A percentile compares a stretch with the other conserved stretches of the same genome.
phyloP scores from a whole-genome alignment of 257 asterid species.

The Paulownia fortunei region DNA sequence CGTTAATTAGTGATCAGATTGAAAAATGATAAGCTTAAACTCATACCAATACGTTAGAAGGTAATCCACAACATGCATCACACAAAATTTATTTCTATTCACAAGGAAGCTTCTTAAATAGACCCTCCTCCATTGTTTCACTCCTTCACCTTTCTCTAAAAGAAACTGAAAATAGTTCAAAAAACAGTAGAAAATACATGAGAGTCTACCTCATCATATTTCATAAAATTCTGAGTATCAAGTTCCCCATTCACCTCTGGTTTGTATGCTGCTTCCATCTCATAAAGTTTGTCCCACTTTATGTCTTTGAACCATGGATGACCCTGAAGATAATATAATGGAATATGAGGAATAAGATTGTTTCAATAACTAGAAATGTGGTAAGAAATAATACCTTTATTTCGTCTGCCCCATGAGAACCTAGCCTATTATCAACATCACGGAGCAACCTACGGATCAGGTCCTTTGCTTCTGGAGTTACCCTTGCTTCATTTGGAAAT shows the following conservation, averaged over 20 bases:
- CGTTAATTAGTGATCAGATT: background rate
- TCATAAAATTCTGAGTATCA: conserved; percentile 79
- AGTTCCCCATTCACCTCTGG: conserved; percentile 80
- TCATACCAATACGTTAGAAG: background rate
- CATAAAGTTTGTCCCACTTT: conserved; percentile 69
- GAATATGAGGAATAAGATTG: conserved; percentile 7
- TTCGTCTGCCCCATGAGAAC: conserved; percentile 70
- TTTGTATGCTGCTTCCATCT: conserved; percentile 74
- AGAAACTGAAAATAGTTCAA: background rate
- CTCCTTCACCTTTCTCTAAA: background rate
- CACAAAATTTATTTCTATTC: background rate
- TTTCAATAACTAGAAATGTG: background rate
- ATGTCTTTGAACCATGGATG: conserved; percentile 84
- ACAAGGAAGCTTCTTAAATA: background rate
- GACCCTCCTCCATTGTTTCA: background rate
- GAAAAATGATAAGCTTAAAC: too few relatives aligned
- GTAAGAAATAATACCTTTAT: conserved; percentile 56
- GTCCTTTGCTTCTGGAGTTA: conserved; percentile 70
- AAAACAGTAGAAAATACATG: background rate
- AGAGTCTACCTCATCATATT: conserved; percentile 69
- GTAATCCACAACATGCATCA: background rate
- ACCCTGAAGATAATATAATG: conserved; percentile 42
- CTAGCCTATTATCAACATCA: conserved; percentile 65
- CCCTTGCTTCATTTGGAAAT: conserved; percentile 65
- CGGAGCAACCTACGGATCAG: conserved; percentile 63